Evolutionary conservation across 768 basidiomycete species (phyloP).

Genomic region (Tephrocybe sp.): DNA sequence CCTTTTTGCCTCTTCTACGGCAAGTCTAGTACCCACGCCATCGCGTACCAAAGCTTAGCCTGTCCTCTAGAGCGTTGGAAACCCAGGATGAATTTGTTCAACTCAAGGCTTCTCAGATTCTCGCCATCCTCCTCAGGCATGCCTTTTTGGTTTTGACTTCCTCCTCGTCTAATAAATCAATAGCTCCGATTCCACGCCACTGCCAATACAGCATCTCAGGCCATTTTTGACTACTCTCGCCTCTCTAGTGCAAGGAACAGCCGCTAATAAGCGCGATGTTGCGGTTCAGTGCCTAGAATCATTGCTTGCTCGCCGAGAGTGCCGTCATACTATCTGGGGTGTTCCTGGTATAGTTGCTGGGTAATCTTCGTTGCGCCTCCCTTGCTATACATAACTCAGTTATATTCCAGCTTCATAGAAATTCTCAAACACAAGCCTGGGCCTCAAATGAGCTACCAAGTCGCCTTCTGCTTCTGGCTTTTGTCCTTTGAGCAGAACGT

Average conservation of each 20-base stretch:
- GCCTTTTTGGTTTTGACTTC: conserved; percentile 4
- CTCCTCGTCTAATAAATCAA: neutral
- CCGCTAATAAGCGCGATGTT: conserved; percentile 76
- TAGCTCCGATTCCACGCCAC: conserved; percentile 49
- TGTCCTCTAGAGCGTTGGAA: conserved; percentile 60
- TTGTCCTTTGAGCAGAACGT: conserved; percentile 87
- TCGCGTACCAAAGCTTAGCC: conserved; percentile 9
- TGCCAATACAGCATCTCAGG: conserved; percentile 50
- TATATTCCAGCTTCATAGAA: conserved; percentile 65
- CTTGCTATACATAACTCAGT: neutral
- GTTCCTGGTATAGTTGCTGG: conserved; percentile 66
- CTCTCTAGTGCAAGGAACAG: conserved; percentile 54
- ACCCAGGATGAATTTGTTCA: conserved; percentile 95
- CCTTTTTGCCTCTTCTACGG: conserved; percentile 79
- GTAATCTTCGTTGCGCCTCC: conserved; percentile 32
- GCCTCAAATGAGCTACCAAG: conserved; percentile 95
- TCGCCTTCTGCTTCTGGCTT: conserved; percentile 91
- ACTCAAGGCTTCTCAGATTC: conserved; percentile 82
- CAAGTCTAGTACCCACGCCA: conserved; percentile 23
- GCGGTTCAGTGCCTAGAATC: conserved; percentile 90
- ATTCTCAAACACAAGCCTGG: conserved; percentile 77
- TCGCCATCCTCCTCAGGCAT: conserved; percentile 84
- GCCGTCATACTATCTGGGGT: conserved; percentile 77
- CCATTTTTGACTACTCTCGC: conserved; percentile 62
- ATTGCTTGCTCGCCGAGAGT: conserved; percentile 76